These are phyloP conservation scores for Diaporthe destruens DNA, from an alignment of 2,329 filamentous ascomycete genomes.

Conservation along the genomic window DNA sequence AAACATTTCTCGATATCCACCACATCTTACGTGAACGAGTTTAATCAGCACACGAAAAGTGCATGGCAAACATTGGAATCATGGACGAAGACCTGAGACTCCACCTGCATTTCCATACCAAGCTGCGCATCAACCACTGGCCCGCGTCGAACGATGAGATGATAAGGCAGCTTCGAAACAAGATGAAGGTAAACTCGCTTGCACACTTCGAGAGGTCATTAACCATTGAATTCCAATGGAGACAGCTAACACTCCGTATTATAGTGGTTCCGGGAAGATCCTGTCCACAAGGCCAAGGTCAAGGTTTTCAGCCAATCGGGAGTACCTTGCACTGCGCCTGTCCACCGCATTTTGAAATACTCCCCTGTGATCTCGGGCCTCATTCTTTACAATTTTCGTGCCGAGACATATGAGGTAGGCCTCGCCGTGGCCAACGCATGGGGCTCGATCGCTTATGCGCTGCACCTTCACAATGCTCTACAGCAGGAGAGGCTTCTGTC, in stretches of 20 bases:
- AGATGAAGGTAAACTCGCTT: not conserved
- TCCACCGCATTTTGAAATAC: conserved; percentile 50
- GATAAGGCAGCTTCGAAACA: not conserved
- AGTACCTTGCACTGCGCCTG: conserved; percentile 33
- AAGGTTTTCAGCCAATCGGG: not conserved
- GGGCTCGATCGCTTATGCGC: conserved; percentile 53
- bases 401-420: conserved; percentile 49
- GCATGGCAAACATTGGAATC: not conserved
- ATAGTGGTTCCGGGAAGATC: not conserved
- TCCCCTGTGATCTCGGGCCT: conserved; percentile 56
- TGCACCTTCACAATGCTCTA: conserved; percentile 59
- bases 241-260: not conserved
- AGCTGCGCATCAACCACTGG: too few relatives aligned
- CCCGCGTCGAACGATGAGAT: too few relatives aligned
- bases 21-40: not conserved
- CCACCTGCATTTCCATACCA: not conserved
- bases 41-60: not conserved
- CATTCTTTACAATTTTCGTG: conserved; percentile 52
- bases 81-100: conserved; percentile 2
- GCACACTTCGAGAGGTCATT: too few relatives aligned
- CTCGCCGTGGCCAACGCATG: conserved; percentile 53
- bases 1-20: conserved; percentile 1
- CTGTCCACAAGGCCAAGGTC: conserved; percentile 26
- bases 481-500: conserved; percentile 47
- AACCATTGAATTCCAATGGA: too few relatives aligned